These are phyloP conservation scores for Bimuria novae-zelandiae DNA, from an alignment of 2,329 filamentous ascomycete genomes.

Conservation along the genomic window DNA sequence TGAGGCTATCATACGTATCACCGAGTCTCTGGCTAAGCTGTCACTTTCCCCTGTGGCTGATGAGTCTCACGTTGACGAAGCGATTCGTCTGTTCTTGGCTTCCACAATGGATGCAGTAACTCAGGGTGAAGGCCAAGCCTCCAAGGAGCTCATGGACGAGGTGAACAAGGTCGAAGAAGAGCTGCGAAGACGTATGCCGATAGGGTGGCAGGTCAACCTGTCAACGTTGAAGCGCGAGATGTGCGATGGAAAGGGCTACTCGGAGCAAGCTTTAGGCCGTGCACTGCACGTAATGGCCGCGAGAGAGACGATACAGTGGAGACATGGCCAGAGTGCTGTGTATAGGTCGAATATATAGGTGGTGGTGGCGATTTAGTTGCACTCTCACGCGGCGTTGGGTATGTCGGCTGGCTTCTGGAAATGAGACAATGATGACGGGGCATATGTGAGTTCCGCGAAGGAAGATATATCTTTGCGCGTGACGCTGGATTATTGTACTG, in stretches of 20 bases:
- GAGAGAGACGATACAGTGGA: conserved; percentile 82
- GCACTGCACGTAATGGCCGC: conserved; percentile 85
- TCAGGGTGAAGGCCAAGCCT: conserved; percentile 77
- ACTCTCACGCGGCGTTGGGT: neutral
- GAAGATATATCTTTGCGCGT: neutral
- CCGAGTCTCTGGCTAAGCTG: conserved; percentile 92
- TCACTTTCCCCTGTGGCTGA: conserved; percentile 83
- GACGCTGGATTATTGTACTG: neutral
- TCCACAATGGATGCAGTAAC: conserved; percentile 98
- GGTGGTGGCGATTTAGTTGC: neutral
- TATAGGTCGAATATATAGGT: conserved; percentile 70
- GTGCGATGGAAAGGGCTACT: conserved; percentile 88
- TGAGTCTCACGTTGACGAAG: conserved; percentile 93
- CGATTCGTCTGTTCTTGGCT: conserved; percentile 93
- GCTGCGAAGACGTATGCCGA: conserved; percentile 81
- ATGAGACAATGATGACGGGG: neutral
- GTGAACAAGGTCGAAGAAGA: conserved; percentile 86
- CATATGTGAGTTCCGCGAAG: neutral
- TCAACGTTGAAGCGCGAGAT: conserved; percentile 87
- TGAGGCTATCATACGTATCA: conserved; percentile 96
- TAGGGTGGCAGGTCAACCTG: conserved; percentile 93
- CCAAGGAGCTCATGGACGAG: conserved; percentile 89
- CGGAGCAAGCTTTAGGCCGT: conserved; percentile 81
- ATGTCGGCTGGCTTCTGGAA: neutral
- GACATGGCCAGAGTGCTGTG: conserved; percentile 75